These are phyloP conservation scores for Stylonectria norvegica DNA, from an alignment of 2,329 filamentous ascomycete genomes.

Conservation along the genomic window DNA sequence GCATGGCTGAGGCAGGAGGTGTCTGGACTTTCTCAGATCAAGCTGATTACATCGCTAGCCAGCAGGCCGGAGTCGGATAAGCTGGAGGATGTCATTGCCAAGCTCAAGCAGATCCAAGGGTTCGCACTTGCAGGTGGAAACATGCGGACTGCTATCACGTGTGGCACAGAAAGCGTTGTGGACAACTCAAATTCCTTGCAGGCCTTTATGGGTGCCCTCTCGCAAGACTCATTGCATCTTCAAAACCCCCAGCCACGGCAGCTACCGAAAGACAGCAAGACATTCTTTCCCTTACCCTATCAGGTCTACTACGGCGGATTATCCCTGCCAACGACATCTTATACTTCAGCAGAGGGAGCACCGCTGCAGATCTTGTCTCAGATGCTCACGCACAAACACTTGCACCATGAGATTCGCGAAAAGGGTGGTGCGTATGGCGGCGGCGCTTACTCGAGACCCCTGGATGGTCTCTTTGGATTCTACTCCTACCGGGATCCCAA, in stretches of 20 bases:
- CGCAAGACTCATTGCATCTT: constrained; percentile 38
- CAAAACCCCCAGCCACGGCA: constrained; percentile 28
- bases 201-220: constrained; percentile 58
- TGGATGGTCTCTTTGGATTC: constrained; percentile 87
- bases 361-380: constrained; percentile 85
- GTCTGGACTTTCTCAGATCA: constrained; percentile 85
- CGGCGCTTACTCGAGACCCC: constrained; percentile 74
- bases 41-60: constrained; percentile 76
- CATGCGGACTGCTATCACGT: constrained; percentile 81
- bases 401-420: constrained; percentile 96
- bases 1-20: constrained; percentile 78
- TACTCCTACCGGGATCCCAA: constrained; percentile 98
- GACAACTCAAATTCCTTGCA: constrained; percentile 69
- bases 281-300: constrained; percentile 92
- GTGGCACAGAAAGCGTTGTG: constrained; percentile 67
- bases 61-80: constrained; percentile 66
- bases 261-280: constrained; percentile 58
- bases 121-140: constrained; percentile 68
- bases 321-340: constrained; percentile 78
- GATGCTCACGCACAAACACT: constrained; percentile 90
- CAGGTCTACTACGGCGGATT: constrained; percentile 94
- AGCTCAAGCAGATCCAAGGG: constrained; percentile 80
- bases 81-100: constrained; percentile 71
- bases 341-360: constrained; percentile 70
- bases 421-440: constrained; percentile 97